Conservation (phyloP, 2,329 filamentous ascomycete genomes). For the Amauroascus verrucosus region DNA sequence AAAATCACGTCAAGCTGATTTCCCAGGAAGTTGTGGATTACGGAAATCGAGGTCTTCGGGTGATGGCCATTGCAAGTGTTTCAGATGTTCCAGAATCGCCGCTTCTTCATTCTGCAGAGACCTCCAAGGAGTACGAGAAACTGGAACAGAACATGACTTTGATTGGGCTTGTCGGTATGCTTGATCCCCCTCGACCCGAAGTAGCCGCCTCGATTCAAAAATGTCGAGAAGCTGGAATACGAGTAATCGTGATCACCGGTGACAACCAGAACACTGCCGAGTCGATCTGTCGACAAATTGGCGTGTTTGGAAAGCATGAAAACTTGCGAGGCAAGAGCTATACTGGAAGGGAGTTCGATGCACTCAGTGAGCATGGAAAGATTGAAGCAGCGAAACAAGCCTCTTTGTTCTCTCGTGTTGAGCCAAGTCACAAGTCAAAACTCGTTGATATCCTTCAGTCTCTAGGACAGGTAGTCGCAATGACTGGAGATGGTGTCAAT, state of each 20-base stretch:
- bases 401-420: constrained; percentile 89
- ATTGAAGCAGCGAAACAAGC: constrained; percentile 73
- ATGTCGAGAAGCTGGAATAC: constrained; percentile 86
- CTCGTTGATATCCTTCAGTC: constrained; percentile 93
- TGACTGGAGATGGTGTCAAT: constrained; percentile 98
- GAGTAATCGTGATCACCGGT: constrained; percentile 94
- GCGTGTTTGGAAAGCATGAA: constrained; percentile 74
- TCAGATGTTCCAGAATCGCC: constrained; percentile 63
- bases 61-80: constrained; percentile 83
- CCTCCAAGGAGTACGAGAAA: constrained; percentile 70
- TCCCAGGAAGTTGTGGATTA: constrained; percentile 76
- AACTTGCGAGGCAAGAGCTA: constrained; percentile 85
- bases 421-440: constrained; percentile 94
- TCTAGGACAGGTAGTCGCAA: constrained; percentile 86
- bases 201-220: constrained; percentile 75
- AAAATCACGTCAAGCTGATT: constrained; percentile 59
- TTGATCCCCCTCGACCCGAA: constrained; percentile 90
- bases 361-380: constrained; percentile 66
- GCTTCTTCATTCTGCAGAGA: constrained; percentile 63
- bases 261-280: constrained; percentile 97
- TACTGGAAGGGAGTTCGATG: constrained; percentile 90
- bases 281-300: constrained; percentile 94
- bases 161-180: constrained; percentile 87
- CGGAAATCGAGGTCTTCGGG: constrained; percentile 81
- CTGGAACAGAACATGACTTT: constrained; percentile 92